Base-by-base conservation (phyloP, 805 yeast species). In the Yarrowia phangngaensis region DNA sequence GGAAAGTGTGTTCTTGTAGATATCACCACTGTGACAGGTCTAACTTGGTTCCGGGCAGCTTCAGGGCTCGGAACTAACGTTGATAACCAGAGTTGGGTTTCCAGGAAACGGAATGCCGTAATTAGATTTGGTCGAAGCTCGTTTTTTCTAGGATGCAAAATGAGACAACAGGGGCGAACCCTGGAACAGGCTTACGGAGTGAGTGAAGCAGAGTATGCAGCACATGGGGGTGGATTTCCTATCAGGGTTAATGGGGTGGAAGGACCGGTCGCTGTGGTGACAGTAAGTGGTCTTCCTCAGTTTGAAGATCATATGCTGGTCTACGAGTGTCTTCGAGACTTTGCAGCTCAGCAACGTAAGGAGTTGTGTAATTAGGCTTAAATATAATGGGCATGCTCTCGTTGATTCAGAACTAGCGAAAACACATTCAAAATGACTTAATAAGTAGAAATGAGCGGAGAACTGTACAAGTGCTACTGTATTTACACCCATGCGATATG, bases 301-400 rank as follows among this genome's bases (percentile, higher is more conserved):
- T 54, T 60, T 28, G 53, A 54, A 20, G 64, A 61, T 51, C 66
- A 62, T 50, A 50, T 45, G 33, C 54, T 61, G 12, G 52, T 56
- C 16, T 14, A 29, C 35, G 27, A 30, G 29, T 15, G 34, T 89
- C 89, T 40, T 8, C 28, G 33, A n/a, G 46, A 43, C 23, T 33
- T 43, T 45, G 48, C 48, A 7, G 29, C 28, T 12, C 34, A 41
- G 29, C 48, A 41, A 22, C 20, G 28, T 6, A 38, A 38, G 32
- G 45, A 38, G 26, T 4, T 38, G 28, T 12, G 7, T 86, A 84
- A 12, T 54, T n/a, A 41, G 15, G 26, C 12, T 16, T 7, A 8
- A 12, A 15, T 6, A 19, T 13, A 13, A 7, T 16, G 12, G 13
- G 33, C 30, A n/a, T n/a, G n/a, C n/a, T n/a, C 30, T 27, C 17